phyloP scores from a whole-genome alignment of 78 protist genomes.

The Monosiga brevicollis region DNA sequence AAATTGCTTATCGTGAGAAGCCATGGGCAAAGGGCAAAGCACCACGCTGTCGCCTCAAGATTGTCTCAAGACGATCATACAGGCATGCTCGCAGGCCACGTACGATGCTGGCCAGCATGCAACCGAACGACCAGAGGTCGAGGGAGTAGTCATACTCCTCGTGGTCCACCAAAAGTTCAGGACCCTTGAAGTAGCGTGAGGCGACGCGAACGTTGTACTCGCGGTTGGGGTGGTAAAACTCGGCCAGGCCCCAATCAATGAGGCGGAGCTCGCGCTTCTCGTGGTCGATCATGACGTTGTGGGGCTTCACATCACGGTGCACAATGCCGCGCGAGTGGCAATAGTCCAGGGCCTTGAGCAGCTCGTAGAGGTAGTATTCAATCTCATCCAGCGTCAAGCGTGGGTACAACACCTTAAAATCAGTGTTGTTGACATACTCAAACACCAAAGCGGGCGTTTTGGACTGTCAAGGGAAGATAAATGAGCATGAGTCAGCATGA shows the following conservation, averaged over 20 bases:
- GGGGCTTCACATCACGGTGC: constrained; percentile 93
- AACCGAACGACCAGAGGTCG: constrained; percentile 97
- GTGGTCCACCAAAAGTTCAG: constrained; percentile 92
- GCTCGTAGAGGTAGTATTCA: constrained; percentile 90
- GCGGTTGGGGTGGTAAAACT: constrained; percentile 90
- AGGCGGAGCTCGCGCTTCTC: constrained; percentile 70
- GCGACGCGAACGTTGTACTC: constrained; percentile 99
- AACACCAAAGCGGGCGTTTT: constrained; percentile 85
- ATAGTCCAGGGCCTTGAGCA: constrained; percentile 90
- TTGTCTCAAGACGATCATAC: background rate
- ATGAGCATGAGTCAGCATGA: background rate
- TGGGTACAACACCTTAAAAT: constrained; percentile 80
- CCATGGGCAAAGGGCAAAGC: background rate
- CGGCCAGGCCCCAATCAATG: constrained; percentile 99
- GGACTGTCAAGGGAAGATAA: constrained; percentile 31
- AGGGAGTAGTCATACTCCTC: constrained; percentile 94
- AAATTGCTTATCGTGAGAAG: too few relatives aligned
- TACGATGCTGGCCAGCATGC: constrained; percentile 96
- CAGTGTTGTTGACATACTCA: constrained; percentile 91
- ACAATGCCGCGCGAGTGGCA: constrained; percentile 91
- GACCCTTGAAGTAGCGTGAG: constrained; percentile 95
- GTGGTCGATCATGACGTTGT: constrained; percentile 98
- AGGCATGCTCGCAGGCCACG: background rate
- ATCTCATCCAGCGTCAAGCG: constrained; percentile 81
- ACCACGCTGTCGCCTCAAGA: too few relatives aligned